Base-by-base conservation (phyloP, 1,139 yeast genomes). In the Debaryomycetaceae sp. region DNA sequence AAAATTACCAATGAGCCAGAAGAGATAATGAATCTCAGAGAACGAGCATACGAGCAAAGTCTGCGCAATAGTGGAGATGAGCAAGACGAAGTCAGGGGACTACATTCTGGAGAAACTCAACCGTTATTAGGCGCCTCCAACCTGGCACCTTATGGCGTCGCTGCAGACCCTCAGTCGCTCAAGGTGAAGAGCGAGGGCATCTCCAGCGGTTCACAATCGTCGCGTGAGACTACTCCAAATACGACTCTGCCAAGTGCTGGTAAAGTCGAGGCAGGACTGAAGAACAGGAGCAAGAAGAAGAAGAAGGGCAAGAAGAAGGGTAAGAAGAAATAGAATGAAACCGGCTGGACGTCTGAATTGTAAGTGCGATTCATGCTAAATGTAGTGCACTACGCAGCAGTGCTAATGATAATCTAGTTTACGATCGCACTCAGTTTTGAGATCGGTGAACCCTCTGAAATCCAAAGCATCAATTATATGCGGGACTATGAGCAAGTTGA, bases 11-110 rank as follows among this genome's bases (percentile, higher is more conserved):
- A 62, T 34, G 68, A 59, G 18, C 56, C 66, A 0, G 68, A 62
- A 36, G 69, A 62, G 31, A 46, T 58, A 12, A 62, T 64, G 67
- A 62, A 63, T 39, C 48, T 61, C 29, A 46, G 65, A 32, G 60
- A 59, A 39, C 45, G 70, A 32, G 43, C 56, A 2, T 64, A 64
- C 36, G 71, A 64, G 34, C 61, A 54, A 28, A 44, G 42, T 21
- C 42, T 49, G 23, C 44, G 28, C 25, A 19, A 16, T 27, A 23
- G 29, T 15, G 29, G 27, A 20, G 30, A 27, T 18, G 28, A 22
- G 13, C 18, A 7, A 4, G 28, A 28, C 14, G 10, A 24, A 13
- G 18, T 19, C 12, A 13, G 17, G 16, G 24, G 27, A 8, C 31
- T 10, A 34, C 29, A 11, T 39, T 38, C 30, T 40, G 36, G 34